phyloP scores from a whole-genome alignment of 2,329 filamentous ascomycete genomes.

The Aaosphaeria arxii region DNA sequence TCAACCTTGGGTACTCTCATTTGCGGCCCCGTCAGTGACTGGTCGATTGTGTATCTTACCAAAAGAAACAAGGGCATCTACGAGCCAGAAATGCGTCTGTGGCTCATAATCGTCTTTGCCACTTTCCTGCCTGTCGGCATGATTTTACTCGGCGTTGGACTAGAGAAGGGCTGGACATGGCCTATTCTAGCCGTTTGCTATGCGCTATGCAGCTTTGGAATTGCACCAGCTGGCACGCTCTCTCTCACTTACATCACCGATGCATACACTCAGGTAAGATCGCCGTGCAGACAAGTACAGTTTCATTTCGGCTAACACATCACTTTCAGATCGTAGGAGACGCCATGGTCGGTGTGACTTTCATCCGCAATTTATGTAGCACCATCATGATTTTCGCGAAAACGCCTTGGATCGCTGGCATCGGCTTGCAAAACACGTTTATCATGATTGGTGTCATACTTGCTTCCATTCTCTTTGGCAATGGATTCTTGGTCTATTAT shows the following conservation, averaged over 20 bases:
- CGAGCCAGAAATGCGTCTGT: not conserved
- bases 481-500: too few relatives aligned
- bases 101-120: not conserved
- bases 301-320: too few relatives aligned
- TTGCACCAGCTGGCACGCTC: not conserved
- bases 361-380: not conserved
- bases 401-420: not conserved
- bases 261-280: not conserved
- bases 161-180: not conserved
- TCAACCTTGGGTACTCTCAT: not conserved
- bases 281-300: too few relatives aligned
- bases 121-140: not conserved
- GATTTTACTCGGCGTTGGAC: not conserved
- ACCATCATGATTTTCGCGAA: not conserved
- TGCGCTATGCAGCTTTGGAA: not conserved
- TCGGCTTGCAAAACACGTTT: not conserved
- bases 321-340: not conserved
- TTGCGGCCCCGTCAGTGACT: not conserved
- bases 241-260: not conserved
- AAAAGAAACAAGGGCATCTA: conserved; percentile 1
- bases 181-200: not conserved
- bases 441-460: not conserved
- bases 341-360: not conserved
- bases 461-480: too few relatives aligned
- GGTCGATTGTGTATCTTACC: not conserved